These are phyloP conservation scores for Solanum clarkiae DNA, from an alignment of 257 asterid genomes.

Conservation along the genomic window DNA sequence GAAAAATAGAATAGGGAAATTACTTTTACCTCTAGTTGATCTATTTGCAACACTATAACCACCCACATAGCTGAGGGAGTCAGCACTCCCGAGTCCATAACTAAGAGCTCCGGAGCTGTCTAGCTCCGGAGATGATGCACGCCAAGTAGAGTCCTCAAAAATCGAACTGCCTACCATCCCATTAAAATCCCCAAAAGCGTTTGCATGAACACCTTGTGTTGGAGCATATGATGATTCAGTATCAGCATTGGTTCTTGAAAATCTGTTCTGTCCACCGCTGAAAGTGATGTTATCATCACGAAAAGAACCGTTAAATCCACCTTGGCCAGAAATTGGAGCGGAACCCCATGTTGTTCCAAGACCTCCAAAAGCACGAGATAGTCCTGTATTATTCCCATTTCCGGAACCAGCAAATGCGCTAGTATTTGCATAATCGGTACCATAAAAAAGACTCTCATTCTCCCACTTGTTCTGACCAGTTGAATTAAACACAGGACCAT, in stretches of 20 bases:
- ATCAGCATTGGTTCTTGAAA: conserved; percentile 20
- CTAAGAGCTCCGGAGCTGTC: conserved; percentile 31
- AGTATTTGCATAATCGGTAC: conserved; percentile 18
- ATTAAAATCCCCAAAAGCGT: conserved; percentile 29
- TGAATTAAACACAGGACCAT: conserved; percentile 34
- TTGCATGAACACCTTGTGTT: conserved; percentile 23
- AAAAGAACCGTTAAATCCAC: conserved; percentile 27
- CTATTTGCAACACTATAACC: conserved; percentile 42
- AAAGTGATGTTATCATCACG: conserved; percentile 18
- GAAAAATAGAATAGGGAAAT: background rate
- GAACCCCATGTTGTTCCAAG: conserved; percentile 58
- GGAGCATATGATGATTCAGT: conserved; percentile 25
- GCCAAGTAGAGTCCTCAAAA: conserved; percentile 37
- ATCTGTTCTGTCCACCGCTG: conserved; percentile 25
- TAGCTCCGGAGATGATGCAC: conserved; percentile 37
- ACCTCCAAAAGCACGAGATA: conserved; percentile 35
- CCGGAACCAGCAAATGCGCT: conserved; percentile 29
- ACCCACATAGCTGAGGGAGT: conserved; percentile 42
- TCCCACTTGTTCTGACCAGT: conserved; percentile 38
- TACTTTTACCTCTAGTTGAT: conserved; percentile 54
- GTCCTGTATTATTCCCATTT: conserved; percentile 27
- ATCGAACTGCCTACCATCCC: conserved; percentile 23
- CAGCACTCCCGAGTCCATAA: conserved; percentile 36
- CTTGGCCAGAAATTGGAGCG: conserved; percentile 35
- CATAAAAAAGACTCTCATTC: conserved; percentile 23